Conservation (phyloP, 2,329 filamentous ascomycete genomes). For the Ampelomyces quisqualis region DNA sequence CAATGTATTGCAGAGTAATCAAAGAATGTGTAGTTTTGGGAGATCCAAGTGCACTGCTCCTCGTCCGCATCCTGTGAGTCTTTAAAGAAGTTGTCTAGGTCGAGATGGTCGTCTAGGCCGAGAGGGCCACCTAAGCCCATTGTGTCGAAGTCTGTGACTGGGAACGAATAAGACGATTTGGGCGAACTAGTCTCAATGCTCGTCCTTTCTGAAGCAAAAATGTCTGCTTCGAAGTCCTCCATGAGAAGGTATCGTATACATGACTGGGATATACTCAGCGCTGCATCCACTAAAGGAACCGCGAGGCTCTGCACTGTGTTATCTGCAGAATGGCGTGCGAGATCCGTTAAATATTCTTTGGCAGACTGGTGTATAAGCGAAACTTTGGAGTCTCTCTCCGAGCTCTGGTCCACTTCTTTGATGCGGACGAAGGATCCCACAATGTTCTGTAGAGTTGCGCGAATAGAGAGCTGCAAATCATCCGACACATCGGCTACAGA, state of each 20-base stretch:
- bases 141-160: slow-evolving; percentile 8
- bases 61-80: slow-evolving; percentile 22
- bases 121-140: slow-evolving; percentile 3
- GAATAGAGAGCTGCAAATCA: slow-evolving; percentile 32
- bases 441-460: slow-evolving; percentile 32
- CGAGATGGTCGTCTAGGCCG: slow-evolving; percentile 9
- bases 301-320: slow-evolving; percentile 8
- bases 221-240: slow-evolving; percentile 38
- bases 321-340: slow-evolving; percentile 13
- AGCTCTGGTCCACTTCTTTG: neutral
- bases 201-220: slow-evolving; percentile 20
- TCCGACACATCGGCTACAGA: slow-evolving; percentile 23
- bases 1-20: slow-evolving; percentile 44
- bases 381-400: slow-evolving; percentile 25
- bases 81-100: slow-evolving; percentile 20
- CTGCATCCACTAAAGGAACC: slow-evolving; percentile 9
- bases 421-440: slow-evolving; percentile 41
- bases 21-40: slow-evolving; percentile 34
- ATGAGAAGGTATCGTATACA: slow-evolving; percentile 34
- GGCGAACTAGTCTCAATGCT: slow-evolving; percentile 9
- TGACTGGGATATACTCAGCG: slow-evolving; percentile 13
- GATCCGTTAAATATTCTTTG: slow-evolving; percentile 40
- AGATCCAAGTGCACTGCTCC: slow-evolving; percentile 25
- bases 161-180: slow-evolving; percentile 6
- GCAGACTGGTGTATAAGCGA: slow-evolving; percentile 43